A percentile compares a stretch with the other conserved stretches of the same genome.
Evolutionary conservation across 306 rosid species (phyloP).

Genomic region (Cicer chorassanicum): DNA sequence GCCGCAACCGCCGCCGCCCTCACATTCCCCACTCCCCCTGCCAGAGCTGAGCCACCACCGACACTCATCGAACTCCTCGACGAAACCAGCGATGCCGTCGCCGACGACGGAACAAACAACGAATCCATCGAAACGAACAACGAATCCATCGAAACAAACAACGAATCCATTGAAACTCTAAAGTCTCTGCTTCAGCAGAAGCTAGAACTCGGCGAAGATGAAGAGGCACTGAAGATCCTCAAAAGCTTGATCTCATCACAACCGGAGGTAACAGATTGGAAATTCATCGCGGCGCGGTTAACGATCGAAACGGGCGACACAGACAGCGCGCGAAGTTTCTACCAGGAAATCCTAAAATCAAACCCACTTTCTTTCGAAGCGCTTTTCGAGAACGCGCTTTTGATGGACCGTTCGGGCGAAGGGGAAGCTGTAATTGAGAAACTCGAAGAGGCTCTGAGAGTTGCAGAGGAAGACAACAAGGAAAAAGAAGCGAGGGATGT

Average conservation of each 20-base stretch:
- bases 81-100: neutral
- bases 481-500: conserved; percentile 79
- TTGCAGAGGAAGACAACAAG: conserved; percentile 68
- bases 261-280: conserved; percentile 76
- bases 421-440: conserved; percentile 67
- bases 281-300: conserved; percentile 71
- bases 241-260: conserved; percentile 61
- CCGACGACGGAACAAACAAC: neutral
- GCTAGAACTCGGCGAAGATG: conserved; percentile 80
- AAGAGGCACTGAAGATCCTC: conserved; percentile 68
- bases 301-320: conserved; percentile 58
- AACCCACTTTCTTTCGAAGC: conserved; percentile 81
- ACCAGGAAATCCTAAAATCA: conserved; percentile 62
- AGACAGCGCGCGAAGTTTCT: conserved; percentile 58
- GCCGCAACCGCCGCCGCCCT: conserved; percentile 50
- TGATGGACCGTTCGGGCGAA: conserved; percentile 87
- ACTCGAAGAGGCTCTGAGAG: conserved; percentile 68
- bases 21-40: conserved; percentile 56
- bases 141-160: conserved; percentile 63
- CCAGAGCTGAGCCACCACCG: conserved; percentile 65
- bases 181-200: conserved; percentile 79
- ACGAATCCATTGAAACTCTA: conserved; percentile 66
- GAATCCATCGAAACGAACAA: too few species aligned
- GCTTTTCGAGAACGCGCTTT: conserved; percentile 77
- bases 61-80: conserved; percentile 27